A percentile compares a stretch with the other conserved stretches of the same genome.
These are phyloP conservation scores for Debaryomyces psychrophilus DNA, from an alignment of 1,139 yeast genomes.

Conservation along the genomic window DNA sequence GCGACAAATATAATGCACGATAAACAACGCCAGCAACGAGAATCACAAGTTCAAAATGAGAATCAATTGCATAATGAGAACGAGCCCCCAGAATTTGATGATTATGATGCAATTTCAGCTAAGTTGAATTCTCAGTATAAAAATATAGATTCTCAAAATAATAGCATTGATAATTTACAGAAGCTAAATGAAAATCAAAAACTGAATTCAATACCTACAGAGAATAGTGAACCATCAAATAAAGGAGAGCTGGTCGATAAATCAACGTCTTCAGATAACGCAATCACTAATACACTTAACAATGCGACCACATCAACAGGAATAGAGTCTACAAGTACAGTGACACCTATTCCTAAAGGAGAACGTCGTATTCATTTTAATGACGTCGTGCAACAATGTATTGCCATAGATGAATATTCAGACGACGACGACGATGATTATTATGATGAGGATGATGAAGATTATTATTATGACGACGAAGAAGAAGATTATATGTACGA, in stretches of 20 bases:
- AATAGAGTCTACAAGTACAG: not conserved
- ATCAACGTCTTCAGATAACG: not conserved
- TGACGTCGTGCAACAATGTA: constrained; percentile 91
- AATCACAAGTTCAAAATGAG: constrained; percentile 26
- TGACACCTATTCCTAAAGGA: constrained; percentile 20
- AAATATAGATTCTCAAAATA: constrained; percentile 20
- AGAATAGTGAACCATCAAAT: not conserved
- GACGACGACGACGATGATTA: constrained; percentile 37
- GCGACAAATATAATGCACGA: constrained; percentile 43
- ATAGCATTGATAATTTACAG: constrained; percentile 20
- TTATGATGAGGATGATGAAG: constrained; percentile 19
- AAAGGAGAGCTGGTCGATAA: not conserved
- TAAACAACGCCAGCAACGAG: constrained; percentile 25
- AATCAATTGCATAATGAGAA: constrained; percentile 17
- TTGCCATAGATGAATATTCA: constrained; percentile 57
- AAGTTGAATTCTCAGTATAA: constrained; percentile 61
- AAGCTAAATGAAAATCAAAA: not conserved
- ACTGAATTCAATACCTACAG: not conserved
- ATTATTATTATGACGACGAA: constrained; percentile 20
- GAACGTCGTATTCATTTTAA: constrained; percentile 84
- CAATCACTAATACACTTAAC: not conserved
- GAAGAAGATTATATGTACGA: constrained; percentile 22
- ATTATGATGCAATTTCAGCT: constrained; percentile 60
- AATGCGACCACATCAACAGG: not conserved
- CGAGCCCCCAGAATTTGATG: constrained; percentile 50